These are phyloP conservation scores for Staphylotrichum longicolle DNA, from an alignment of 495 filamentous ascomycete species.

Conservation along the genomic window DNA sequence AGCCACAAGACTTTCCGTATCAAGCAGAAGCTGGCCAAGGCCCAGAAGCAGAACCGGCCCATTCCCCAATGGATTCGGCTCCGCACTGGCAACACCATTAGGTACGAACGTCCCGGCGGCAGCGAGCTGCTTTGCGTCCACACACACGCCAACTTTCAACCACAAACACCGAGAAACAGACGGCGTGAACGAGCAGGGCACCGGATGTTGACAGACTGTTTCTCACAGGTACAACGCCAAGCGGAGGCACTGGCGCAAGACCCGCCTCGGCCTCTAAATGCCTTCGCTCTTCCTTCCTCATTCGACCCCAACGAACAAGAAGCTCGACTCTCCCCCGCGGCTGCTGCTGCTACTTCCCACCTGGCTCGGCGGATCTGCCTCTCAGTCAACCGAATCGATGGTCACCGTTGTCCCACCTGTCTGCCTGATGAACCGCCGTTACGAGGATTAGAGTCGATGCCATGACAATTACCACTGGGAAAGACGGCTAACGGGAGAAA, in stretches of 20 bases:
- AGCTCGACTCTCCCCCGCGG: constrained; percentile 8
- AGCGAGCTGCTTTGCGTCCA: constrained; percentile 4
- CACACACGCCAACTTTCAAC: no score
- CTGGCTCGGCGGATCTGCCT: constrained; percentile 1
- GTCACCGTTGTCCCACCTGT: neutral
- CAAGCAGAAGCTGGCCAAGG: constrained; percentile 99
- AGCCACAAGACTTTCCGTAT: constrained; percentile 99
- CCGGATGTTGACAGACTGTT: constrained; percentile 9
- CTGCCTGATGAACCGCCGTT: constrained; percentile 2
- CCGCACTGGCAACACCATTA: constrained; percentile 96
- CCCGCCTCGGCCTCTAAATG: constrained; percentile 92
- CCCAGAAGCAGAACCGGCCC: constrained; percentile 98
- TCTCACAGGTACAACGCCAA: constrained; percentile 93
- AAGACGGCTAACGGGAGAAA: neutral
- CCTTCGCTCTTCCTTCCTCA: constrained; percentile 27
- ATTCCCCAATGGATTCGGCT: constrained; percentile 99
- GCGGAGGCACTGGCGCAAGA: constrained; percentile 99
- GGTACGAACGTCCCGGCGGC: constrained; percentile 56
- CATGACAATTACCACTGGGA: constrained; percentile 6
- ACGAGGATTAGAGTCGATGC: constrained; percentile 9
- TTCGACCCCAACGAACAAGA: constrained; percentile 30
- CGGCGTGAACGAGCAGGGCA: neutral
- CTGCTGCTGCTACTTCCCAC: constrained; percentile 19
- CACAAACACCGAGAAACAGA: neutral
- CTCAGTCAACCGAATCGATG: constrained; percentile 6